phyloP scores from a whole-genome alignment of 2,329 filamentous ascomycete genomes.

The Ascochyta pisi region DNA sequence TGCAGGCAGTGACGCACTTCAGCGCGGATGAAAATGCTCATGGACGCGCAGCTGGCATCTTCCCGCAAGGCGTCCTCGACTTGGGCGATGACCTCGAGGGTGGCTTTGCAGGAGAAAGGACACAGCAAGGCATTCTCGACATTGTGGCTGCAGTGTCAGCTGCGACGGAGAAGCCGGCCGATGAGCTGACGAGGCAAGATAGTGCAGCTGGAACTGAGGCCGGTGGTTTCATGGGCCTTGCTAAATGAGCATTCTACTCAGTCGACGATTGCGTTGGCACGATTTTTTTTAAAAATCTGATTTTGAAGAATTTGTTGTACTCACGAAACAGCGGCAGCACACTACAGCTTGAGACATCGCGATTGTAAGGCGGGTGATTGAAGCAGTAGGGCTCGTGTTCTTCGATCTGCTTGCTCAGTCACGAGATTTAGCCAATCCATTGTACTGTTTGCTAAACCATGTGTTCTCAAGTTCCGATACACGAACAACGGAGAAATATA shows the following conservation, averaged over 20 bases:
- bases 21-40: constrained; percentile 21
- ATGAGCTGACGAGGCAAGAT: constrained; percentile 6
- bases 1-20: constrained; percentile 28
- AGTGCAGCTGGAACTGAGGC: constrained; percentile 3
- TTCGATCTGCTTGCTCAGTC: too few relatives aligned
- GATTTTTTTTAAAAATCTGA: too few relatives aligned
- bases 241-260: not conserved
- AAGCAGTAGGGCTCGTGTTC: too few relatives aligned
- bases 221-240: constrained; percentile 4
- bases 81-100: constrained; percentile 33
- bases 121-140: constrained; percentile 6
- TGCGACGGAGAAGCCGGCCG: not conserved
- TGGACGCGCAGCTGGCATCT: constrained; percentile 27
- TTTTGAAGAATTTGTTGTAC: too few relatives aligned
- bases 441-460: too few relatives aligned
- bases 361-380: too few relatives aligned
- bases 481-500: too few relatives aligned
- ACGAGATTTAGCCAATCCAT: too few relatives aligned
- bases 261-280: too few relatives aligned
- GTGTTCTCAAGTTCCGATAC: too few relatives aligned
- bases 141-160: constrained; percentile 1
- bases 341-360: too few relatives aligned
- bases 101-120: constrained; percentile 7
- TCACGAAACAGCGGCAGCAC: too few relatives aligned
- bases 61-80: constrained; percentile 26